A percentile compares a stretch with the other conserved stretches of the same genome.
These are phyloP conservation scores for Papiliotrema flavescens DNA, from an alignment of 1,284 basidiomycete species.

Conservation along the genomic window DNA sequence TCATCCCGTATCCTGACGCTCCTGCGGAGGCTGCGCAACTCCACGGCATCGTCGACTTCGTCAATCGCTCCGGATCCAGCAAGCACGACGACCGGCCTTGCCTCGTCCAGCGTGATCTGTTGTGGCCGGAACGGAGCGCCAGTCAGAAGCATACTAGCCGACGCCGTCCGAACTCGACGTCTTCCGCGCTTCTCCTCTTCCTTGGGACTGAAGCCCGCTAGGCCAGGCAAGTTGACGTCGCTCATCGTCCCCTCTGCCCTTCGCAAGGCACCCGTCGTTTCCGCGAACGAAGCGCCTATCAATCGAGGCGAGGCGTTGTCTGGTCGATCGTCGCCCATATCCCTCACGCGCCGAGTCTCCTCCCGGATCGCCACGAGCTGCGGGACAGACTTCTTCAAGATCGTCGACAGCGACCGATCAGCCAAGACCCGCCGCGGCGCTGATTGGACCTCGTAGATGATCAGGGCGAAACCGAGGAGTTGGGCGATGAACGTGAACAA, in stretches of 20 bases:
- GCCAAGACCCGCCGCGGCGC: slow-evolving; percentile 3
- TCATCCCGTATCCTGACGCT: too few relatives aligned
- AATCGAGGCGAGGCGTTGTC: neutral
- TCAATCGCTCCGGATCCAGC: neutral
- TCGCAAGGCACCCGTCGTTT: neutral
- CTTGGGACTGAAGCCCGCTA: neutral
- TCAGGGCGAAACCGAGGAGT: slow-evolving; percentile 1
- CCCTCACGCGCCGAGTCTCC: neutral
- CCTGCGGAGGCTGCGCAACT: too few relatives aligned
- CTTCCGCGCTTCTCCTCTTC: neutral
- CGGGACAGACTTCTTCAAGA: slow-evolving; percentile 1
- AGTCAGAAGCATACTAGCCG: neutral
- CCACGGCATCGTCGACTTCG: too few relatives aligned
- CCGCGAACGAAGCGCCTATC: neutral
- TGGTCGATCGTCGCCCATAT: neutral
- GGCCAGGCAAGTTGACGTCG: neutral
- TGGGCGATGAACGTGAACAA: slow-evolving; percentile 3
- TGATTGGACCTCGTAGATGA: slow-evolving; percentile 8
- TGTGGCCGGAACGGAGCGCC: neutral
- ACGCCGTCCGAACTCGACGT: neutral
- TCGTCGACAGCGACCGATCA: slow-evolving; percentile 1
- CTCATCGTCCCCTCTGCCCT: neutral
- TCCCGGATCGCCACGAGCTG: slow-evolving; percentile 5
- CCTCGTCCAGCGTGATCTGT: slow-evolving; percentile 1
- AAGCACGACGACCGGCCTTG: neutral